Base-by-base conservation (phyloP, 1,284 basidiomycete species). In the Ceratobasidium sp. region DNA sequence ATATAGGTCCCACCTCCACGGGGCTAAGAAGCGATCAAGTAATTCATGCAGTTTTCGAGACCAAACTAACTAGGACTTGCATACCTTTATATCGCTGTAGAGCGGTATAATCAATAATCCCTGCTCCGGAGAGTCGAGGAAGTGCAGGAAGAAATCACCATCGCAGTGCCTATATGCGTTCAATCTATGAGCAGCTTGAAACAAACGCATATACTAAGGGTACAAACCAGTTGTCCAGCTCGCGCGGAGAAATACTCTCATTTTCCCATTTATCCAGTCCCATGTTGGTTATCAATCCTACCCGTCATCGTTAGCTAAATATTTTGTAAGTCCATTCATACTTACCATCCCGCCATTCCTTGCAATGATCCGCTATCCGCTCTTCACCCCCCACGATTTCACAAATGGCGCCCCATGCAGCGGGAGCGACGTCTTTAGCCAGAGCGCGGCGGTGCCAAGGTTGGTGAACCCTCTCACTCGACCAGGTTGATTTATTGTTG, bases 41-140 rank as follows among this genome's bases (percentile, higher is more conserved):
- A n/a, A n/a, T n/a, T n/a, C n/a, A n/a, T n/a, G n/a, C n/a, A n/a
- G n/a, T n/a, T n/a, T n/a, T n/a, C n/a, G n/a, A n/a, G n/a, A n/a
- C n/a, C n/a, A n/a, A n/a, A n/a, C n/a, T n/a, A n/a, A n/a, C n/a
- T n/a, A n/a, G n/a, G n/a, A n/a, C n/a, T n/a, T n/a, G n/a, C n/a
- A n/a, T n/a, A n/a, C n/a, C n/a, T n/a, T 83, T 80, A 91, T 90
- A 77, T 89, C 87, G 28, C 88, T 87, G 82, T 87, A 90, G 75
- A 91, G 85, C 4, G 90, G 90, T 78, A 91, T 90, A 38, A 90
- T 89, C 77, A 91, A 86, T 56, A 91, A 5, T 86, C 89, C 85
- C 83, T 91, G 90, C 82, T 91, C 90, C 4, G 89, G 89, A 23
- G 89, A 90, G 81, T 91, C 90, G 69, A 91, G 86, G 82, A 86